A percentile compares a stretch with the other conserved stretches of the same genome.
Evolutionary conservation across 106 monocot genomes (phyloP).

Genomic region (Dioscorea dumetorum): DNA sequence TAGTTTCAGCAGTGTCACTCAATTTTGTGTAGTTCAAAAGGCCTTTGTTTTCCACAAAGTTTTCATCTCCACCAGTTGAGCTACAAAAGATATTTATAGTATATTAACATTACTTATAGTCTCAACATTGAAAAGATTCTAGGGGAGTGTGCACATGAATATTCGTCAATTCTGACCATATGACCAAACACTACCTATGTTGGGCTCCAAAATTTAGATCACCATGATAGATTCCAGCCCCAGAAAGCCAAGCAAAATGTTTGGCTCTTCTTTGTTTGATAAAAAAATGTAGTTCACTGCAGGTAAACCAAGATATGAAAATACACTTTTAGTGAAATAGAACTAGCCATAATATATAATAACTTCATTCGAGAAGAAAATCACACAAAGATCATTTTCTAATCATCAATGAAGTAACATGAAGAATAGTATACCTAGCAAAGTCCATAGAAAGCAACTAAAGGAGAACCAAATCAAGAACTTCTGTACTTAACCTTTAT

Average conservation of each 20-base stretch:
- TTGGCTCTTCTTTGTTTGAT: constrained; percentile 92
- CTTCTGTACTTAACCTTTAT: too few species aligned
- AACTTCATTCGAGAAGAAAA: too few species aligned
- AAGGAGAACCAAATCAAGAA: too few species aligned
- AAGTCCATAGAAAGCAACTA: too few species aligned
- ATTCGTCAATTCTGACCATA: background rate
- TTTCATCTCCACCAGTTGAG: constrained; percentile 86
- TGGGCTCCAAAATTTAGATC: constrained; percentile 98
- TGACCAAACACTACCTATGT: constrained; percentile 54
- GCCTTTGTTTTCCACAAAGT: constrained; percentile 99
- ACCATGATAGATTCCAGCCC: constrained; percentile 93
- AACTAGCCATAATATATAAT: too few species aligned
- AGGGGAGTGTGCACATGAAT: too few species aligned
- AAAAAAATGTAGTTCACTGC: constrained; percentile 95
- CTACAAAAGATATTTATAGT: constrained; percentile 28
- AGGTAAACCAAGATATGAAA: constrained; percentile 1
- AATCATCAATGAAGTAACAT: too few species aligned
- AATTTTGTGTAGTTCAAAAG: constrained; percentile 73
- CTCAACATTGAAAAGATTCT: too few species aligned
- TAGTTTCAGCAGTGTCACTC: constrained; percentile 36
- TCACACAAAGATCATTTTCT: too few species aligned
- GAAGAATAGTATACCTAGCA: too few species aligned
- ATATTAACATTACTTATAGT: background rate
- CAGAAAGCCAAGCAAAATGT: constrained; percentile 98
- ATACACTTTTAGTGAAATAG: too few species aligned